Evolutionary conservation across 2,329 filamentous ascomycete genomes (phyloP).

Genomic region (Dothistroma pini): DNA sequence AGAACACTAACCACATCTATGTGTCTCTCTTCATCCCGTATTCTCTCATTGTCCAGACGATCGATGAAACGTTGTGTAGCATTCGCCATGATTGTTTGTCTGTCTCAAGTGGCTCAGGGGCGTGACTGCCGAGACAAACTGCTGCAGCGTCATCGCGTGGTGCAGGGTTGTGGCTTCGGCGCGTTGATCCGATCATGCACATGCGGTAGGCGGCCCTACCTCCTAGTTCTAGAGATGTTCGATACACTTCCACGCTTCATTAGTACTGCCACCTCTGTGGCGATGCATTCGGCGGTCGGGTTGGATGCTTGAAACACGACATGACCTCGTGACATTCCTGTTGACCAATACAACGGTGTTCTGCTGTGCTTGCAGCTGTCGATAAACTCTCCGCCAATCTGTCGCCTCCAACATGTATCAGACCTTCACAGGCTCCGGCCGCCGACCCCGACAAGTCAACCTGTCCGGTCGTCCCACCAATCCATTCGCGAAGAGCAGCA

Average conservation of each 20-base stretch:
- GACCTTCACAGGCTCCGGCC: conserved; percentile 83
- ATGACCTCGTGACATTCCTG: not conserved
- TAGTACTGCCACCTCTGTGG: not conserved
- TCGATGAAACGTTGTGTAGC: too few relatives aligned
- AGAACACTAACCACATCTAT: too few relatives aligned
- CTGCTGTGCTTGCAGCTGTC: not conserved
- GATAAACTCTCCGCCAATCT: not conserved
- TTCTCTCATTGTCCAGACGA: too few relatives aligned
- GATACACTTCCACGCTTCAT: not conserved
- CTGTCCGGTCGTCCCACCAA: conserved; percentile 77
- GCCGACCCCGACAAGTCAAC: conserved; percentile 86
- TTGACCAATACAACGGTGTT: not conserved
- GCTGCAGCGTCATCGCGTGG: not conserved
- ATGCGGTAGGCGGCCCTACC: not conserved
- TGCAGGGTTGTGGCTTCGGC: not conserved
- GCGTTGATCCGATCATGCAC: not conserved
- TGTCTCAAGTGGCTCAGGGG: not conserved
- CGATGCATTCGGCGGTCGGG: not conserved
- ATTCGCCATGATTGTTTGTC: too few relatives aligned
- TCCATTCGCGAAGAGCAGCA: conserved; percentile 60
- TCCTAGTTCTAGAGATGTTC: not conserved
- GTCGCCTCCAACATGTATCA: conserved; percentile 66
- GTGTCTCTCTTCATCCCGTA: too few relatives aligned
- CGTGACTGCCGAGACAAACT: not conserved
- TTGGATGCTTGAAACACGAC: not conserved